phyloP scores from a whole-genome alignment of 306 rosid genomes.

The Citrullus mucosospermus region DNA sequence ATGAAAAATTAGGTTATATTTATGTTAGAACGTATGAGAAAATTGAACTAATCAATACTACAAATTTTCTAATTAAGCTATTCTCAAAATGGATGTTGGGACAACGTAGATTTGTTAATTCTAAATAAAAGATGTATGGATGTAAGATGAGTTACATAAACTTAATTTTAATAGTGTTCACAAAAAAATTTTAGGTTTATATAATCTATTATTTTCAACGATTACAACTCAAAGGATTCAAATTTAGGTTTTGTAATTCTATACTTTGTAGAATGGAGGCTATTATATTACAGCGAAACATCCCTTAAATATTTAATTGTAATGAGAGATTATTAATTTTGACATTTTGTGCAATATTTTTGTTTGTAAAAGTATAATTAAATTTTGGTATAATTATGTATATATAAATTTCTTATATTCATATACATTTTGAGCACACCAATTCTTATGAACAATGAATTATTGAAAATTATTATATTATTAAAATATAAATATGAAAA shows the following conservation, averaged over 20 bases:
- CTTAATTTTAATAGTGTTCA: too few relatives aligned
- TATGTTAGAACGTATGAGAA: too few relatives aligned
- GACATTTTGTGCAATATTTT: background rate
- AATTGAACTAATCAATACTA: too few relatives aligned
- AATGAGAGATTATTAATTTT: background rate
- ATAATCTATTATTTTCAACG: background rate
- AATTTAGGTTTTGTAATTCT: background rate
- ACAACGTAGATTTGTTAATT: too few relatives aligned
- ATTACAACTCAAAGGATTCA: background rate
- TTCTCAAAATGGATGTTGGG: too few relatives aligned
- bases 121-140: too few relatives aligned
- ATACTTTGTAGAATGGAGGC: background rate
- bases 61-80: too few relatives aligned
- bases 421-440: too few relatives aligned
- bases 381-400: background rate
- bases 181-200: too few relatives aligned
- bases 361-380: background rate
- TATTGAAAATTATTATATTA: background rate
- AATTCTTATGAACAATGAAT: background rate
- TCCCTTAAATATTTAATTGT: background rate
- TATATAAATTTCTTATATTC: too few relatives aligned
- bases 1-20: too few relatives aligned
- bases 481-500: background rate
- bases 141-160: too few relatives aligned
- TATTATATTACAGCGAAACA: background rate